Base-by-base conservation (phyloP, 2,329 filamentous ascomycete species). In the Colletotrichum cereale region DNA sequence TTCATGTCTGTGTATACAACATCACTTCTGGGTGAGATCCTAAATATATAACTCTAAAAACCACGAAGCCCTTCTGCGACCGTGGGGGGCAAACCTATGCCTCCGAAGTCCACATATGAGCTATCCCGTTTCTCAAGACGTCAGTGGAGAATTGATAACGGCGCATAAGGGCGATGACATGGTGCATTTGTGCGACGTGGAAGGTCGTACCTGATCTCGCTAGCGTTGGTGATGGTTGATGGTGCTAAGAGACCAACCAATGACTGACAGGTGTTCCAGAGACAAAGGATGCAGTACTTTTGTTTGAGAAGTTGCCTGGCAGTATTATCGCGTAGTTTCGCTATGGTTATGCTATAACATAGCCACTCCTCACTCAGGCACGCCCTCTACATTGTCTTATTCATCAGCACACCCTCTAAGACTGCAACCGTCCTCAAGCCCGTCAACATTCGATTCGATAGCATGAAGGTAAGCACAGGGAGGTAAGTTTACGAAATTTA, bases 341-440 rank as follows among this genome's bases (percentile, higher is more conserved):
- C 58, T 18, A 58, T 62, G 36, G 31, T 62, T 55, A 50, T 60
- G 58, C 42, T 29, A 29, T 11, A 16, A 61, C 36, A 60, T 50
- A 56, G 50, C 42, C 31, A 48, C 11, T 53, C 29, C 5, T 53
- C 34, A 10, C 36, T 5, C 18, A 18, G 3, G 18, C 26, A 38
- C 61, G 12, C 38, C 12, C 42, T 21, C 56, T 40, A 21, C 12
- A 26, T 24, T n/a, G 21, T 24, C 31, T n/a, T 24, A 31, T 47
- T 4, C 14, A n/a, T 14, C 14, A 24, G 26, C 26, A 5, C 29
- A 26, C 11, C 18, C 21, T 47, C 42, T 34, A 34, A 34, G 0
- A 34, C 29, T 7, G 18, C 7, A 5, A 18, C 26, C 3, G 24
- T 18, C 16, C 26, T 31, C 6, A 5, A 29, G 24, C 47, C 47